A percentile compares a stretch with the other conserved stretches of the same genome.
phyloP scores from a whole-genome alignment of 2,329 filamentous ascomycete species.

The Zymoseptoria brevis region DNA sequence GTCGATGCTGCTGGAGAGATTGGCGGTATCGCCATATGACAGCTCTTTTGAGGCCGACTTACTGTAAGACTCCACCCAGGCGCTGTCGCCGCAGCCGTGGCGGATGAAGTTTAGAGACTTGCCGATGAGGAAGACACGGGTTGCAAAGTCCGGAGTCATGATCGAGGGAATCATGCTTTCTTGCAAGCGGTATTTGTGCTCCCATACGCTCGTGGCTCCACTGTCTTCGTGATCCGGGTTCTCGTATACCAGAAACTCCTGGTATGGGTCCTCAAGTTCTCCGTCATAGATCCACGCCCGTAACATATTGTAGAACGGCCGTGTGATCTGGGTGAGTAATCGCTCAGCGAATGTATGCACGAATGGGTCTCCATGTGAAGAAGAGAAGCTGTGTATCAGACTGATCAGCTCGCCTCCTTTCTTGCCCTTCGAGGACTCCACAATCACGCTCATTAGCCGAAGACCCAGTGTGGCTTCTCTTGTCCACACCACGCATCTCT shows the following conservation, averaged over 20 bases:
- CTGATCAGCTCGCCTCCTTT: slow-evolving; percentile 89
- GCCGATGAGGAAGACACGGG: slow-evolving; percentile 93
- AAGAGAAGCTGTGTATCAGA: slow-evolving; percentile 85
- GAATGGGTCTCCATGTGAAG: slow-evolving; percentile 89
- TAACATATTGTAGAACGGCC: slow-evolving; percentile 94
- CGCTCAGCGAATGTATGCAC: slow-evolving; percentile 90
- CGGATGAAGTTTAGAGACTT: slow-evolving; percentile 98
- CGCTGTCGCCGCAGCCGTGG: slow-evolving; percentile 85
- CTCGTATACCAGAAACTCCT: slow-evolving; percentile 91
- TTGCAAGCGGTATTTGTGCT: slow-evolving; percentile 88
- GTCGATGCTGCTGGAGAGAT: slow-evolving; percentile 85
- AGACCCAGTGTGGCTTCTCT: slow-evolving; percentile 93
- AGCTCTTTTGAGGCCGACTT: slow-evolving; percentile 88
- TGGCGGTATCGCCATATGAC: slow-evolving; percentile 85
- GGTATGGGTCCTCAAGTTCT: slow-evolving; percentile 90
- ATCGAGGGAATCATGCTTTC: slow-evolving; percentile 85
- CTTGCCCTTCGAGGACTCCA: slow-evolving; percentile 77
- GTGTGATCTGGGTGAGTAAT: slow-evolving; percentile 74
- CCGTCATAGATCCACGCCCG: slow-evolving; percentile 97
- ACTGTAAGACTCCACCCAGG: slow-evolving; percentile 93
- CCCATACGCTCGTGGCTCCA: slow-evolving; percentile 86
- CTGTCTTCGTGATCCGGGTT: slow-evolving; percentile 52
- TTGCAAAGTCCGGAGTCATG: slow-evolving; percentile 85
- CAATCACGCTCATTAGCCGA: slow-evolving; percentile 85
- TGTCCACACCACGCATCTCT: slow-evolving; percentile 94